These are phyloP conservation scores for Cutaneotrichosporon cavernicola DNA, from an alignment of 1,284 basidiomycete genomes.

Conservation along the genomic window DNA sequence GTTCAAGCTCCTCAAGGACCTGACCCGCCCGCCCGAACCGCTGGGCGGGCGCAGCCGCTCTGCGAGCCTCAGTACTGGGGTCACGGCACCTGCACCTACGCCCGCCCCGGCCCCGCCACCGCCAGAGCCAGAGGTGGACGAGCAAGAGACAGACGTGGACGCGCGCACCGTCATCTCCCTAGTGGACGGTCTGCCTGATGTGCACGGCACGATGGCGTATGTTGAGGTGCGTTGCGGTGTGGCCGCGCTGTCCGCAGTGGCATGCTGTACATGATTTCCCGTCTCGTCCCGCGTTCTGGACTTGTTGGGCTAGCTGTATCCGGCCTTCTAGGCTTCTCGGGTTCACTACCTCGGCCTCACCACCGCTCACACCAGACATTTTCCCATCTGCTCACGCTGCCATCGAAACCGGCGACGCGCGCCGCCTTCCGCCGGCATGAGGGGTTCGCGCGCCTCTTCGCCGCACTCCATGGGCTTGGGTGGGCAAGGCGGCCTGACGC, in stretches of 20 bases:
- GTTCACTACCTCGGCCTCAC: too few species aligned
- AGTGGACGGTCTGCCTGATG: constrained; percentile 29
- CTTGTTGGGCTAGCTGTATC: too few species aligned
- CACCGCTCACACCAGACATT: constrained; percentile 31
- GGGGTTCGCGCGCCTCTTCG: constrained; percentile 35
- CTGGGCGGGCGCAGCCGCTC: constrained; percentile 18
- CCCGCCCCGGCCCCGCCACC: constrained; percentile 1
- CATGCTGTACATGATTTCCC: too few species aligned
- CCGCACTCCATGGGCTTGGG: constrained; percentile 28
- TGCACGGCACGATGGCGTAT: constrained; percentile 34
- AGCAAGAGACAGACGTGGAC: constrained; percentile 37
- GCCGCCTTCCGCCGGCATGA: constrained; percentile 37
- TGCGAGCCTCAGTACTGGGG: constrained; percentile 2
- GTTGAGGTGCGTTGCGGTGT: constrained; percentile 39
- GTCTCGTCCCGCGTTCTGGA: too few species aligned
- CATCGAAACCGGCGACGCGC: constrained; percentile 24
- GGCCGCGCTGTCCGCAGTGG: not conserved
- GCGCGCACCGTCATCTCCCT: constrained; percentile 36
- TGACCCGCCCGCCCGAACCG: constrained; percentile 43
- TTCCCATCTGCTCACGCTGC: constrained; percentile 40
- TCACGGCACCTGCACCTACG: not conserved
- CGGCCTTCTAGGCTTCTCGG: too few species aligned
- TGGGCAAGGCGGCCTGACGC: constrained; percentile 26
- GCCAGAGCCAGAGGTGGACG: constrained; percentile 19
- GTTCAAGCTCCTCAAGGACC: constrained; percentile 52